A percentile compares a stretch with the other conserved stretches of the same genome.
Conservation (phyloP, 2,329 filamentous ascomycete species). For the Paraconiothyrium sp. region DNA sequence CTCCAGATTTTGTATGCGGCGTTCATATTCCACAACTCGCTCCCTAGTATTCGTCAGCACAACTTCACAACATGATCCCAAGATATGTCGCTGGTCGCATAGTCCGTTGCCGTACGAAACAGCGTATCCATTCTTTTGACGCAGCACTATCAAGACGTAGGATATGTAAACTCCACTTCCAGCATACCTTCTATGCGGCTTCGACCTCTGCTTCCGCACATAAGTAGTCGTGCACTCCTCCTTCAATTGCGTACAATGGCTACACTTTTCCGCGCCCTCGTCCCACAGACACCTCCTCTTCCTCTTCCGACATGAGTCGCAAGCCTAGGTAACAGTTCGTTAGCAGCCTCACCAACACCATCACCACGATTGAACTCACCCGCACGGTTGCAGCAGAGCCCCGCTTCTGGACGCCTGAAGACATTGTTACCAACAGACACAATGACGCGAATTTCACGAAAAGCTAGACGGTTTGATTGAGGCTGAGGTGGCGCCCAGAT, state of each 20-base stretch:
- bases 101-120: not conserved
- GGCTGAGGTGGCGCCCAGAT: not conserved
- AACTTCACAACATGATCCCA: not conserved
- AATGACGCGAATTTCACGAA: not conserved
- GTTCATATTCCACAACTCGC: conserved; percentile 37
- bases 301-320: conserved; percentile 38
- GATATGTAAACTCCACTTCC: not conserved
- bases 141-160: not conserved
- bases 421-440: conserved; percentile 21
- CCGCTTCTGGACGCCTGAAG: conserved; percentile 33
- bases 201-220: conserved; percentile 33
- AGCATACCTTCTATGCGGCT: conserved; percentile 34
- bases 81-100: not conserved
- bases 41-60: conserved; percentile 10
- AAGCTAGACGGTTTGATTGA: not conserved
- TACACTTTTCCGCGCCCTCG: conserved; percentile 29
- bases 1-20: conserved; percentile 34
- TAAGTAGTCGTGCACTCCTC: conserved; percentile 38
- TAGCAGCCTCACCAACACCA: not conserved
- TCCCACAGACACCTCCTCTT: conserved; percentile 38
- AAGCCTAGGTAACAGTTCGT: conserved; percentile 25
- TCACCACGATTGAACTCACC: conserved; percentile 19
- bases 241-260: conserved; percentile 31
- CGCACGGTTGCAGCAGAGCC: conserved; percentile 35
- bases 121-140: not conserved